phyloP scores from a whole-genome alignment of 495 filamentous ascomycete genomes.

The Aspergillus steynii region DNA sequence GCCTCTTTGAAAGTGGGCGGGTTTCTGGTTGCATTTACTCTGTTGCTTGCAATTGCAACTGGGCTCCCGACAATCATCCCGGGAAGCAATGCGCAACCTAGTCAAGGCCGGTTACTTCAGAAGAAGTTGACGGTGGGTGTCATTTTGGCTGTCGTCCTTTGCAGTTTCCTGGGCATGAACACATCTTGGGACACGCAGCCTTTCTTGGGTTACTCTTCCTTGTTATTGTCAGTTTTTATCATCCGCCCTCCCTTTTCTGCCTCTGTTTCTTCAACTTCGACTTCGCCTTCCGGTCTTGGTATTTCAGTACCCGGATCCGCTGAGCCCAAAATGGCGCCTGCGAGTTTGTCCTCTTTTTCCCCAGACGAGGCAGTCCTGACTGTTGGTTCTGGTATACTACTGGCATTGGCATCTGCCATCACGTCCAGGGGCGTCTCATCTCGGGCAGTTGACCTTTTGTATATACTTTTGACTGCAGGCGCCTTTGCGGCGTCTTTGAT shows the following conservation, averaged over 20 bases:
- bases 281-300: slow-evolving; percentile 29
- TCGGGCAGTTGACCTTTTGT: slow-evolving; percentile 24
- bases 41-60: slow-evolving; percentile 48
- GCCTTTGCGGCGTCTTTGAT: slow-evolving; percentile 34
- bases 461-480: slow-evolving; percentile 25
- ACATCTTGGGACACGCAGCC: slow-evolving; percentile 33
- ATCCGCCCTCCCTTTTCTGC: slow-evolving; percentile 40
- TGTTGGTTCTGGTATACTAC: slow-evolving; percentile 26
- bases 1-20: slow-evolving; percentile 58
- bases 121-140: slow-evolving; percentile 34
- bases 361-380: slow-evolving; percentile 33
- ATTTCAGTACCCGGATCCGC: slow-evolving; percentile 17
- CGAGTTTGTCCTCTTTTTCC: slow-evolving; percentile 15
- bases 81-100: slow-evolving; percentile 8
- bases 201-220: slow-evolving; percentile 46
- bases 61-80: slow-evolving; percentile 35
- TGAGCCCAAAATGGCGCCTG: slow-evolving; percentile 16
- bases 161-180: slow-evolving; percentile 39
- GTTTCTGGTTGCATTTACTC: slow-evolving; percentile 49
- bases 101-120: slow-evolving; percentile 24
- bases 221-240: slow-evolving; percentile 45
- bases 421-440: slow-evolving; percentile 27
- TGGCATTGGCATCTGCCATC: slow-evolving; percentile 26
- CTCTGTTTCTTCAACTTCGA: neutral
- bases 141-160: slow-evolving; percentile 24